Evolutionary conservation across 2,329 filamentous ascomycete genomes (phyloP).

Genomic region (Fusarium robinianum): DNA sequence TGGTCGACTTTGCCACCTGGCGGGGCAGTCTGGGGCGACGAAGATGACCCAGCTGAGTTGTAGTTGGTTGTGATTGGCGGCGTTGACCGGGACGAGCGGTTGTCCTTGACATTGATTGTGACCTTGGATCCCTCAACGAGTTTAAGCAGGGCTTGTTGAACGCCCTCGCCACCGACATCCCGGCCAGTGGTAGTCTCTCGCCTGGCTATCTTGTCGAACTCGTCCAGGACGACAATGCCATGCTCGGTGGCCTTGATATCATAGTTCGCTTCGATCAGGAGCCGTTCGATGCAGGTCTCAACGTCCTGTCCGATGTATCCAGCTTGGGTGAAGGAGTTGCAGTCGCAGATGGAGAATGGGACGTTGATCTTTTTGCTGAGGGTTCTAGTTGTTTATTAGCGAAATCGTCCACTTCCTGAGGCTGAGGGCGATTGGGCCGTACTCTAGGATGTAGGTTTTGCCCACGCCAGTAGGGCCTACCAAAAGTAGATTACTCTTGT

Average conservation of each 20-base stretch:
- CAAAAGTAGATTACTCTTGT: slow-evolving; percentile 93
- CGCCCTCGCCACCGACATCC: slow-evolving; percentile 94
- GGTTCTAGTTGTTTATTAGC: too few relatives aligned
- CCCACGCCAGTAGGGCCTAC: slow-evolving; percentile 93
- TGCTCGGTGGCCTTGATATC: slow-evolving; percentile 82
- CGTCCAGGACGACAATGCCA: slow-evolving; percentile 93
- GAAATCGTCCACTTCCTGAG: slow-evolving; percentile 17
- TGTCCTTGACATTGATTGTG: slow-evolving; percentile 86
- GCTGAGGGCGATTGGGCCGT: slow-evolving; percentile 31
- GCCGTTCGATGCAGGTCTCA: slow-evolving; percentile 89
- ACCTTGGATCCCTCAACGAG: slow-evolving; percentile 95
- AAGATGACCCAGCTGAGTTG: slow-evolving; percentile 48
- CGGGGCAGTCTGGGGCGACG: slow-evolving; percentile 52
- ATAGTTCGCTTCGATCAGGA: slow-evolving; percentile 89
- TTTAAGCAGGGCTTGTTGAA: slow-evolving; percentile 93
- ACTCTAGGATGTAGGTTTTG: slow-evolving; percentile 90
- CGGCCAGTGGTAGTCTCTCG: slow-evolving; percentile 86
- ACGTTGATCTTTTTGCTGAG: slow-evolving; percentile 91
- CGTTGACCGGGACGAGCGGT: slow-evolving; percentile 60
- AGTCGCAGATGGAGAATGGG: slow-evolving; percentile 93
- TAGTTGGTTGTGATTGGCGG: slow-evolving; percentile 59
- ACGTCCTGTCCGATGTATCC: slow-evolving; percentile 98
- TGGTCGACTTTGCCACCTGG: slow-evolving; percentile 61
- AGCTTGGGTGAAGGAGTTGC: slow-evolving; percentile 93
- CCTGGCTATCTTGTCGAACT: slow-evolving; percentile 96